phyloP scores from a whole-genome alignment of 2,329 filamentous ascomycete genomes.

The Trichophyton rubrum region DNA sequence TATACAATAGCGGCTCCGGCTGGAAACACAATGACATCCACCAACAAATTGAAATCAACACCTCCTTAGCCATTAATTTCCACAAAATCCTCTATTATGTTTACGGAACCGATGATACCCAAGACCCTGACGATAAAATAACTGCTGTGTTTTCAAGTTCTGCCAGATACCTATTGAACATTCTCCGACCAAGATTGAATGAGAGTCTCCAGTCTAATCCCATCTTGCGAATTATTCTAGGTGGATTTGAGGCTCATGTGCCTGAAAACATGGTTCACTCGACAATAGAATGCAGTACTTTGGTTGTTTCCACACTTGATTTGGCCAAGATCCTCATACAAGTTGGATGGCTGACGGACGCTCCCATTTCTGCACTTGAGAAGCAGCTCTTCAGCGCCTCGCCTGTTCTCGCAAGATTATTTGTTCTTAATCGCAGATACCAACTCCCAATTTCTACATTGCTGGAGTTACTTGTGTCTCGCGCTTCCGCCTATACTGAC shows the following conservation, averaged over 20 bases:
- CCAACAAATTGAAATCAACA: conserved; percentile 57
- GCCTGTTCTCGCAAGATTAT: conserved; percentile 63
- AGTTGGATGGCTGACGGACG: conserved; percentile 52
- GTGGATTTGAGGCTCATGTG: conserved; percentile 38
- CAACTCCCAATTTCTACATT: conserved; percentile 54
- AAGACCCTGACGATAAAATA: conserved; percentile 37
- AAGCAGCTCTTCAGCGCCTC: conserved; percentile 69
- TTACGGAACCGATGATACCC: conserved; percentile 58
- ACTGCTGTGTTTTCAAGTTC: conserved; percentile 56
- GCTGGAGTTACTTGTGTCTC: conserved; percentile 60
- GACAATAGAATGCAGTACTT: conserved; percentile 35
- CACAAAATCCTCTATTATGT: conserved; percentile 58
- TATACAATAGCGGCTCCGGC: conserved; percentile 71
- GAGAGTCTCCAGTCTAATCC: conserved; percentile 65
- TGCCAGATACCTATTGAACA: conserved; percentile 62
- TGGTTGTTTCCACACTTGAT: conserved; percentile 51
- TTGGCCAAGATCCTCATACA: conserved; percentile 61
- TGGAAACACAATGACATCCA: conserved; percentile 67
- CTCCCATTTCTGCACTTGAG: conserved; percentile 55
- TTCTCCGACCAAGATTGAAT: conserved; percentile 59
- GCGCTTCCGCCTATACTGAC: conserved; percentile 47
- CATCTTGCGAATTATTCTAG: conserved; percentile 56
- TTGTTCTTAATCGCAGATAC: conserved; percentile 55
- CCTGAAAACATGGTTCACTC: background rate
- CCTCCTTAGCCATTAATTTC: conserved; percentile 56